A percentile compares a stretch with the other conserved stretches of the same genome.
phyloP scores from a whole-genome alignment of 2,329 filamentous ascomycete genomes.

The Diaporthe nobilis region DNA sequence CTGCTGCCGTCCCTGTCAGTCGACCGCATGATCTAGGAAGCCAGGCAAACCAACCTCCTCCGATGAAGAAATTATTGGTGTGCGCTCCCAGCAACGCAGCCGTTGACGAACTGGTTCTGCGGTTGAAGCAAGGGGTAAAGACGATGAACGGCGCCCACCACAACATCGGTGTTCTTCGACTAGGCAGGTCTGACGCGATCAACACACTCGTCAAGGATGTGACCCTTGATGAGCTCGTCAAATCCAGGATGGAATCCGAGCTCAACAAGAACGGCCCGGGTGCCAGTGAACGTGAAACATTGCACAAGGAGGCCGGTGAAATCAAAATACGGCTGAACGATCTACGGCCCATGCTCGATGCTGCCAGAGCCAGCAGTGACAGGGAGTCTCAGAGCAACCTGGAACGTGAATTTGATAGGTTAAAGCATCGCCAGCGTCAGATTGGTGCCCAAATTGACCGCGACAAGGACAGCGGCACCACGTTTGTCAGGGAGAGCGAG shows the following conservation, averaged over 20 bases:
- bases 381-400: conserved; percentile 66
- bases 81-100: conserved; percentile 99
- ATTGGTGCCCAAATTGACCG: conserved; percentile 89
- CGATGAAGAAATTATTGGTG: conserved; percentile 88
- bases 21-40: conserved; percentile 56
- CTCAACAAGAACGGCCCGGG: conserved; percentile 68
- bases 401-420: conserved; percentile 81
- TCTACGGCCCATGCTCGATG: conserved; percentile 79
- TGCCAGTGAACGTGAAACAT: conserved; percentile 68
- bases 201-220: conserved; percentile 91
- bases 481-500: conserved; percentile 85
- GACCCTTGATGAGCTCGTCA: conserved; percentile 92
- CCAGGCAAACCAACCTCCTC: conserved; percentile 46
- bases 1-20: conserved; percentile 62
- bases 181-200: conserved; percentile 93
- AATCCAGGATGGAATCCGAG: conserved; percentile 76
- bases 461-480: conserved; percentile 87
- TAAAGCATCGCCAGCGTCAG: conserved; percentile 81
- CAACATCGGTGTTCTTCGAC: conserved; percentile 87
- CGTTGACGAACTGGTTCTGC: conserved; percentile 94
- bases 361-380: conserved; percentile 70
- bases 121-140: conserved; percentile 89
- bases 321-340: conserved; percentile 83
- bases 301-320: conserved; percentile 75
- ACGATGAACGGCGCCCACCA: conserved; percentile 79